Conservation (phyloP, 257 asterid genomes). For the Paraleonurus japonicus region DNA sequence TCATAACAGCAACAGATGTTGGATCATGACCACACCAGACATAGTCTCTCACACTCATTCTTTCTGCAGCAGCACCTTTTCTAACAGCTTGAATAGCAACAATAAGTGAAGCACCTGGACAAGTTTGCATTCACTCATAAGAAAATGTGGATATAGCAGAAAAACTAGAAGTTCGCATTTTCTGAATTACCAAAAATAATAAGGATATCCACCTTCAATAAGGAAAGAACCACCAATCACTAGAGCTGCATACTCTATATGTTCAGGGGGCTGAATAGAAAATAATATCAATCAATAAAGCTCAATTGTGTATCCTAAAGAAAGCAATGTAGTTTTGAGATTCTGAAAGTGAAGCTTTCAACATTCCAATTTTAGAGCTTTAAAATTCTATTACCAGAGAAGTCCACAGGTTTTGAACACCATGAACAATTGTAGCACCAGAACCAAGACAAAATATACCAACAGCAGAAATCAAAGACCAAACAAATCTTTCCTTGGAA, state of each 20-base stretch:
- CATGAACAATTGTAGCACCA: constrained; percentile 95
- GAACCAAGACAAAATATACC: constrained; percentile 98
- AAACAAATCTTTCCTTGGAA: constrained; percentile 95
- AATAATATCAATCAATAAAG: constrained; percentile 28
- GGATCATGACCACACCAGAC: constrained; percentile 99
- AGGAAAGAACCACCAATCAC: constrained; percentile 96
- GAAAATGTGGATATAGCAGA: background rate
- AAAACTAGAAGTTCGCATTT: background rate
- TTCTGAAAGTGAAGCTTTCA: constrained; percentile 21
- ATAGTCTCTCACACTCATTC: constrained; percentile 91
- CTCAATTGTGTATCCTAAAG: constrained; percentile 16
- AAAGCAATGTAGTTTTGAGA: constrained; percentile 14
- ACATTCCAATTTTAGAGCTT: constrained; percentile 14
- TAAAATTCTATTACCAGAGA: constrained; percentile 51
- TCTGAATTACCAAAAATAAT: constrained; percentile 6
- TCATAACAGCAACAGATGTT: constrained; percentile 97
- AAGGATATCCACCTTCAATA: constrained; percentile 62
- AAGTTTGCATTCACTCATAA: constrained; percentile 19
- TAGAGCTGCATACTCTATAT: constrained; percentile 89
- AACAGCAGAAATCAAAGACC: constrained; percentile 98
- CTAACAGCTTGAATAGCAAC: constrained; percentile 92
- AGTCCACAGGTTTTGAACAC: constrained; percentile 91
- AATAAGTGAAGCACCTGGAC: constrained; percentile 83
- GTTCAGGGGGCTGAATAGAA: constrained; percentile 76
- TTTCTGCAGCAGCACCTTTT: constrained; percentile 97